Evolutionary conservation across 768 basidiomycete species (phyloP).

Genomic region (Tubosaeta sp.): DNA sequence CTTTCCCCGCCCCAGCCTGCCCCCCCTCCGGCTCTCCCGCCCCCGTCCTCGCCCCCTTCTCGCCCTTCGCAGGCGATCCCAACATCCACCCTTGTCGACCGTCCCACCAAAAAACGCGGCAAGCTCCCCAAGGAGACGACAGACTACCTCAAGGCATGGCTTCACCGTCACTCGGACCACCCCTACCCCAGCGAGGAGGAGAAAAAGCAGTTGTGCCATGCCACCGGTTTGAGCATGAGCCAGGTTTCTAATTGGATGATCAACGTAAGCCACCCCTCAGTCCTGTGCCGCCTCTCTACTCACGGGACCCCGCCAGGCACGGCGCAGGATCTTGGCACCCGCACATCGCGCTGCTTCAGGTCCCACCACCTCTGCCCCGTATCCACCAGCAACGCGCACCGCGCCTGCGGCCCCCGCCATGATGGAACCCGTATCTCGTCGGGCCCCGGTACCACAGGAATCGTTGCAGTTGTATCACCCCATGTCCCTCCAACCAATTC

Average conservation of each 20-base stretch:
- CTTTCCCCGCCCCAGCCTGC: slow-evolving; percentile 40
- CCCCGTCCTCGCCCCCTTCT: slow-evolving; percentile 40
- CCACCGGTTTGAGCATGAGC: slow-evolving; percentile 82
- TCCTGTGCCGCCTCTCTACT: slow-evolving; percentile 8
- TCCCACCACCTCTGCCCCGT: slow-evolving; percentile 76
- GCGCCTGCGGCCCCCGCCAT: slow-evolving; percentile 20
- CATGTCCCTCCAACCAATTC: slow-evolving; percentile 63
- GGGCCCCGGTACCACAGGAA: slow-evolving; percentile 67
- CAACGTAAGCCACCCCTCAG: slow-evolving; percentile 49
- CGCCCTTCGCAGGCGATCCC: slow-evolving; percentile 52
- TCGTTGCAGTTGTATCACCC: slow-evolving; percentile 74
- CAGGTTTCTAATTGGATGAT: slow-evolving; percentile 96
- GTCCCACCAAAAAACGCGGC: slow-evolving; percentile 76
- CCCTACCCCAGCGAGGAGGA: slow-evolving; percentile 88
- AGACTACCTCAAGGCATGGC: slow-evolving; percentile 84
- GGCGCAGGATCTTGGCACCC: slow-evolving; percentile 78
- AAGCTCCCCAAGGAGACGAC: slow-evolving; percentile 90
- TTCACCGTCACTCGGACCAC: slow-evolving; percentile 83
- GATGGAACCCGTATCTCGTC: slow-evolving; percentile 43
- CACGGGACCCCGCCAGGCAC: slow-evolving; percentile 48
- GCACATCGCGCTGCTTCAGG: slow-evolving; percentile 72
- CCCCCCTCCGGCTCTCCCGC: slow-evolving; percentile 29
- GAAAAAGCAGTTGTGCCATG: slow-evolving; percentile 84
- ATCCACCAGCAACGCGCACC: slow-evolving; percentile 43
- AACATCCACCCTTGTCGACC: slow-evolving; percentile 62